Conservation (phyloP, 768 basidiomycete species). For the Thelephora ganbajun region DNA sequence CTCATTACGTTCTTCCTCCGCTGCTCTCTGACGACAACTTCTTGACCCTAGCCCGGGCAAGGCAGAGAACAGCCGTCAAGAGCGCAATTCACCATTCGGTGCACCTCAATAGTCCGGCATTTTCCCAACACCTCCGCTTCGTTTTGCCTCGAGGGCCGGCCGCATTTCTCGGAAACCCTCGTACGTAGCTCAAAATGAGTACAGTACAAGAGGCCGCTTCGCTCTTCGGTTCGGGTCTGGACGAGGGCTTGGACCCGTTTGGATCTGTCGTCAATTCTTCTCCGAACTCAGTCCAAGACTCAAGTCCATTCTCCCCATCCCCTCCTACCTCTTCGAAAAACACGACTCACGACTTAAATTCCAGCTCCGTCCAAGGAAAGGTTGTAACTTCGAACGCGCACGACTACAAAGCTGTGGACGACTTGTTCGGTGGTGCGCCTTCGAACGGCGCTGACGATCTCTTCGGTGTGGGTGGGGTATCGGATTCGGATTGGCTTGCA, state of each 20-base stretch:
- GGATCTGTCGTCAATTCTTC: slow-evolving; percentile 9
- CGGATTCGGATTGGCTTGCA: no score
- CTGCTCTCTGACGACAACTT: no score
- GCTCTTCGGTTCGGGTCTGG: slow-evolving; percentile 53
- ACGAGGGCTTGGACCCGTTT: slow-evolving; percentile 31
- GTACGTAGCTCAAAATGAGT: slow-evolving; percentile 28
- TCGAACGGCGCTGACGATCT: background rate
- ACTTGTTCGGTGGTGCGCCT: background rate
- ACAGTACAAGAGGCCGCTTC: slow-evolving; percentile 68
- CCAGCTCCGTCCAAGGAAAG: background rate
- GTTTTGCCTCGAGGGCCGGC: slow-evolving; percentile 6
- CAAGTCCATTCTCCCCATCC: no score
- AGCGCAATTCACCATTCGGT: slow-evolving; percentile 4
- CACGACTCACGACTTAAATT: background rate
- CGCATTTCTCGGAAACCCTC: slow-evolving; percentile 8
- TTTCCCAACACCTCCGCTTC: slow-evolving; percentile 6
- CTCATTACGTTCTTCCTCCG: background rate
- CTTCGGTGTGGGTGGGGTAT: no score
- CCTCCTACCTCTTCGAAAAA: no score
- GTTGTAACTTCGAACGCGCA: background rate
- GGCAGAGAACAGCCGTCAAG: slow-evolving; percentile 7
- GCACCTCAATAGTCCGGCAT: slow-evolving; percentile 2
- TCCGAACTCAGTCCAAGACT: no score
- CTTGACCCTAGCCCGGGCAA: background rate
- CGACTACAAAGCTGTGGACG: background rate